A percentile compares a stretch with the other conserved stretches of the same genome.
These are phyloP conservation scores for Fraxinus americana DNA, from an alignment of 257 asterid genomes.

Conservation along the genomic window DNA sequence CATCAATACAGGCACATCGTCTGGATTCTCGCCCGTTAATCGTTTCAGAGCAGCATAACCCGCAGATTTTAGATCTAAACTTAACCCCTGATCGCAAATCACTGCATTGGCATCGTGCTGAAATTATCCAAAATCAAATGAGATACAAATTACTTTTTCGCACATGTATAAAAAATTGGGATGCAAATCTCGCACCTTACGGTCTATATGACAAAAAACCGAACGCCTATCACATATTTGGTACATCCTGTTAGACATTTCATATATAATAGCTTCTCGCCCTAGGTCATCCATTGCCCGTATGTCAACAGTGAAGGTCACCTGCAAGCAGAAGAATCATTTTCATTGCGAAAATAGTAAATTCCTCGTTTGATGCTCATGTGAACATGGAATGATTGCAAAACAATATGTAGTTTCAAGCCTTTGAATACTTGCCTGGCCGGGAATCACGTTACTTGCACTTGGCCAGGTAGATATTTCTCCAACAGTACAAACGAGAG, in stretches of 20 bases:
- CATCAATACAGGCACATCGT: conserved; percentile 72
- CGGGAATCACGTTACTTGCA: conserved; percentile 98
- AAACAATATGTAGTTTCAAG: conserved; percentile 4
- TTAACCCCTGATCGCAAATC: conserved; percentile 65
- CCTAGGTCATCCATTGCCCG: conserved; percentile 93
- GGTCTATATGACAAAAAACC: conserved; percentile 74
- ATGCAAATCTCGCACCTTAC: conserved; percentile 57
- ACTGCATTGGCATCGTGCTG: conserved; percentile 96
- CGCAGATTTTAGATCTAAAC: conserved; percentile 70
- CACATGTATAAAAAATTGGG: conserved; percentile 1
- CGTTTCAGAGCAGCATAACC: conserved; percentile 62
- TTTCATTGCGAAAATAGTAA: conserved; percentile 1
- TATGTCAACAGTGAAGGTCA: conserved; percentile 82
- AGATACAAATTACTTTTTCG: conserved; percentile 21
- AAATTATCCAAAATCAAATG: conserved; percentile 29
- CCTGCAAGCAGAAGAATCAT: conserved; percentile 42
- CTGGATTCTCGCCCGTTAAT: conserved; percentile 53
- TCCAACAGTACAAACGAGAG: conserved; percentile 98
- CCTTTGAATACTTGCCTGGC: conserved; percentile 69
- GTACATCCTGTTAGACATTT: conserved; percentile 65
- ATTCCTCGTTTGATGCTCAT: not conserved
- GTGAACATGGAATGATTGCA: not conserved
- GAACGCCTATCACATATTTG: conserved; percentile 78
- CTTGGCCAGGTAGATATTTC: conserved; percentile 98
- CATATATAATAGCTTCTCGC: conserved; percentile 83